Conservation (phyloP, 495 filamentous ascomycete genomes). For the Talaromyces adpressus region DNA sequence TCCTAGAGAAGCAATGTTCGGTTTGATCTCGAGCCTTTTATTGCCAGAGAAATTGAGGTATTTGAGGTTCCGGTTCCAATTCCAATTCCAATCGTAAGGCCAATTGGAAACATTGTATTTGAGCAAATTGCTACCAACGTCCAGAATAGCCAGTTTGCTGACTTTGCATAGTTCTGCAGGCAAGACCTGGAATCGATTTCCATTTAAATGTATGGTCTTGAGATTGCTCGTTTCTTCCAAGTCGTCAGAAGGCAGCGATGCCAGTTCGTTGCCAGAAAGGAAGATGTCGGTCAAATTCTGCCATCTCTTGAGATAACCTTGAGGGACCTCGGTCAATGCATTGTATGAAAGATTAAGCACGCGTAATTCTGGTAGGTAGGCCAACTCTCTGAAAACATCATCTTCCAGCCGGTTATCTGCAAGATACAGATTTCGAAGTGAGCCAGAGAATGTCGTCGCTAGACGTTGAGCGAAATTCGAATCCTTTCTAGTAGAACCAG, state of each 20-base stretch:
- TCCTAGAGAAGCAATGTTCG: conserved; percentile 50
- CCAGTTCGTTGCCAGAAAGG: conserved; percentile 90
- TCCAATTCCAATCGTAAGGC: conserved; percentile 99
- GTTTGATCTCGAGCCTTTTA: conserved; percentile 95
- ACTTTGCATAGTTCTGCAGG: conserved; percentile 95
- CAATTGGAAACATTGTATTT: conserved; percentile 99
- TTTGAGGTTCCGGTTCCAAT: conserved; percentile 88
- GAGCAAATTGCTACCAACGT: conserved; percentile 91
- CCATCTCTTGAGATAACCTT: conserved; percentile 81
- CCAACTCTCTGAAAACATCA: conserved; percentile 87
- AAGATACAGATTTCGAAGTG: conserved; percentile 74
- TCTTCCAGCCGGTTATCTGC: conserved; percentile 93
- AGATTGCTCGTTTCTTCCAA: conserved; percentile 80
- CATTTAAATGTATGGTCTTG: conserved; percentile 89
- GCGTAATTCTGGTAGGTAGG: conserved; percentile 73
- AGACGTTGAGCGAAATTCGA: conserved; percentile 70
- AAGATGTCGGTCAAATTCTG: conserved; percentile 84
- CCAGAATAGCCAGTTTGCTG: conserved; percentile 79
- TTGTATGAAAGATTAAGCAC: conserved; percentile 95
- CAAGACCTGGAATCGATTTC: conserved; percentile 93
- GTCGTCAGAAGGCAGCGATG: conserved; percentile 86
- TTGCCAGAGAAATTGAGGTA: conserved; percentile 97
- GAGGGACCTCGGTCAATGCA: conserved; percentile 83
- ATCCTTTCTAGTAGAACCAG: conserved; percentile 71
- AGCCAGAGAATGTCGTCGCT: conserved; percentile 76